These are phyloP conservation scores for Wickerhamomyces chambardii DNA, from an alignment of 805 yeast genomes.

Conservation along the genomic window DNA sequence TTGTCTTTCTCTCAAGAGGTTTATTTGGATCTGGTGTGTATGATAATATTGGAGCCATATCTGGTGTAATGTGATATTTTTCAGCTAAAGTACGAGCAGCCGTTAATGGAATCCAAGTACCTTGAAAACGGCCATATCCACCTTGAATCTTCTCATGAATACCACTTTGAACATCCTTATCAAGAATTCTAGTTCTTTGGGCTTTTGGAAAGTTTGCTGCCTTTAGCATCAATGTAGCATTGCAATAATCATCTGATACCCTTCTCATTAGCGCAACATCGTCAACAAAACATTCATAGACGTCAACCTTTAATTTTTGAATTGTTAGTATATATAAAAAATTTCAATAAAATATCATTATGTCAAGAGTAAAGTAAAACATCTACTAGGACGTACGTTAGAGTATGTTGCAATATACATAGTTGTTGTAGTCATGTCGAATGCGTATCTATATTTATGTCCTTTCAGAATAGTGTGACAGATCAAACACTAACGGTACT, in stretches of 20 bases:
- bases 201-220: conserved; percentile 95
- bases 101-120: conserved; percentile 89
- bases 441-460: too few species aligned
- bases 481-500: too few species aligned
- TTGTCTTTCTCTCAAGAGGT: too few species aligned
- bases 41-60: too few species aligned
- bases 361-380: too few species aligned
- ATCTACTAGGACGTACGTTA: too few species aligned
- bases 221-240: conserved; percentile 91
- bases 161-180: conserved; percentile 87
- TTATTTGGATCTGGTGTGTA: conserved; percentile 60
- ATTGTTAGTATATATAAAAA: background rate
- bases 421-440: too few species aligned
- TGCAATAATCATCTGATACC: conserved; percentile 73
- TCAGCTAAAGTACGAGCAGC: conserved; percentile 64
- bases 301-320: conserved; percentile 11
- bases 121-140: conserved; percentile 95
- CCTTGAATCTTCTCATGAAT: conserved; percentile 93
- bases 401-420: too few species aligned
- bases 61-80: conserved; percentile 53
- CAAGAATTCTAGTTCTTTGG: conserved; percentile 83
- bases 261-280: conserved; percentile 55
- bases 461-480: too few species aligned
- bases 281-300: conserved; percentile 18
- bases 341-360: too few species aligned